Base-by-base conservation (phyloP, 495 filamentous ascomycete species). In the Cercophora scortea region DNA sequence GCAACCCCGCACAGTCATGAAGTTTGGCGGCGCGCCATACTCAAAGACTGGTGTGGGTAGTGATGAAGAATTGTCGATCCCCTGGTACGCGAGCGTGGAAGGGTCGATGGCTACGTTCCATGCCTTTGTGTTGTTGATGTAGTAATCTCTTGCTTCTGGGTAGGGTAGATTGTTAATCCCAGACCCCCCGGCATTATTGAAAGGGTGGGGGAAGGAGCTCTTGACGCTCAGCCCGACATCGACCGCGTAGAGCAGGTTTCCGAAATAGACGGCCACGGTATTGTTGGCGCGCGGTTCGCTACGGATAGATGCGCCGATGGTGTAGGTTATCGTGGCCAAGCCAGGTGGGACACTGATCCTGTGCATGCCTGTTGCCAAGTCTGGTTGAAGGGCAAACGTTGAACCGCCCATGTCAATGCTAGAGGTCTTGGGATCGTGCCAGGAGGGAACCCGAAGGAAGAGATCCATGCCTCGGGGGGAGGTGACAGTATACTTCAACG, bases 31-130 rank as follows among this genome's bases (percentile, higher is more conserved):
- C 0, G 64, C 71, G n/a, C 70, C 74, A 32, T 73, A 70, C 9
- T 66, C 68, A 52, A 73, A 84, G 10, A 78, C 62, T 2, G 79
- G 78, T 42, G 71, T 73, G 6, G 67, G 57, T 2, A 82, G 59
- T 5, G 52, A 39, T 0, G 36, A 45, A 8, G 19, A 40, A n/a
- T 53, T 41, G 13, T 57, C 57, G 0, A 54, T 53, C 0, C 52
- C 46, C 42, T 53, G 50, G 17, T 51, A 59, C 38, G 49, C 32
- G 1, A 58, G 57, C 17, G 61, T 59, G 9, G 54, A 47, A 6
- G 75, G 70, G 54, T 80, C 77, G 52, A 80, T 73, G 36, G 78
- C 78, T 16, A 73, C 57, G 49, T 72, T 72, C 77, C 77, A 80
- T 2, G 68, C 56, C 18, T 58, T 64, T 1, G 58, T 66, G 47